A percentile compares a stretch with the other conserved stretches of the same genome.
Conservation (phyloP, 192 early-diverging fungal species). For the Spinellus fusiger region DNA sequence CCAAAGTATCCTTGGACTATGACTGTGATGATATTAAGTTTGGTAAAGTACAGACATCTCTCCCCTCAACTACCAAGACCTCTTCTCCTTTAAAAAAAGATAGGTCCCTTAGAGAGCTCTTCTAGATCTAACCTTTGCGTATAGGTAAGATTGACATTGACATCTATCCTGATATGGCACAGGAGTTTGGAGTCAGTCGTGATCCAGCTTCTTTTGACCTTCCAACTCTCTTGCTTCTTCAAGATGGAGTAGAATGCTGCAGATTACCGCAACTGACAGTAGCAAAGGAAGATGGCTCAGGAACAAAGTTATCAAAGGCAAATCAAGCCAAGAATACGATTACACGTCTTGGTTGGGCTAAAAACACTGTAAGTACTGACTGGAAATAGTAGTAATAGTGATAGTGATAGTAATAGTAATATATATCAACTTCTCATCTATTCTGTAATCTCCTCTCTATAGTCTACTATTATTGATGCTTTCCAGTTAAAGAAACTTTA, state of each 20-base stretch:
- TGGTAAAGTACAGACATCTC: constrained; percentile 6
- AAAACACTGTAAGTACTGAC: constrained; percentile 22
- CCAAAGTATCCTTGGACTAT: constrained; percentile 42
- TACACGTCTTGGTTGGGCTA: constrained; percentile 30
- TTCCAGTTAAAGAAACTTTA: constrained; percentile 18
- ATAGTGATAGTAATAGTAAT: background rate
- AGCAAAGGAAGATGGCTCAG: constrained; percentile 25
- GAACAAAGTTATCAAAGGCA: constrained; percentile 7
- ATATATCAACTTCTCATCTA: background rate
- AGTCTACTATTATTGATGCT: constrained; percentile 16
- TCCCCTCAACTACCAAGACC: background rate
- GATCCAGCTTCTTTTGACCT: constrained; percentile 47
- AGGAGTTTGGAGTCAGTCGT: constrained; percentile 41
- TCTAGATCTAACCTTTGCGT: background rate
- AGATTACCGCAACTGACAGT: constrained; percentile 37
- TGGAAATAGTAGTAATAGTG: background rate
- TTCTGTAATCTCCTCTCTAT: background rate
- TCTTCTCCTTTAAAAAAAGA: background rate
- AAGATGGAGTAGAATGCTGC: constrained; percentile 39
- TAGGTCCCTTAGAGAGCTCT: no score
- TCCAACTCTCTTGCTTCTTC: constrained; percentile 45
- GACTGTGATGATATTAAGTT: constrained; percentile 19
- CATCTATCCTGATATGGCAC: constrained; percentile 35
- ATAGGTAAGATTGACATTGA: constrained; percentile 49
- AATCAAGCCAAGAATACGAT: constrained; percentile 30